A percentile compares a stretch with the other conserved stretches of the same genome.
These are phyloP conservation scores for Mortierella sp. DNA, from an alignment of 371 early-diverging fungal genomes.

Conservation along the genomic window DNA sequence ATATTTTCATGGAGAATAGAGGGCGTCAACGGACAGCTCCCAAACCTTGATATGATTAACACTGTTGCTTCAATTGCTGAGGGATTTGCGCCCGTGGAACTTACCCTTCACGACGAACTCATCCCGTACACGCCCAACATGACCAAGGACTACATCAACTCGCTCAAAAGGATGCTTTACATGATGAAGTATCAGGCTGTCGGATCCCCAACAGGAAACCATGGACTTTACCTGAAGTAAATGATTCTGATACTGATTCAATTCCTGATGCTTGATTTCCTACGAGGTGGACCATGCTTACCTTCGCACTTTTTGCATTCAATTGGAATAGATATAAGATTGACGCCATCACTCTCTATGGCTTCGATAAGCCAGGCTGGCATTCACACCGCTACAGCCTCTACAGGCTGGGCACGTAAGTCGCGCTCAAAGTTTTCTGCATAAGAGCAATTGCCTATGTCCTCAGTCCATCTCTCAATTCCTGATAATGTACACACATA, in stretches of 20 bases:
- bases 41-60: conserved; percentile 93
- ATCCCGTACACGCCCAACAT: conserved; percentile 39
- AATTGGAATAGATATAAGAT: conserved; percentile 88
- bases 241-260: neutral
- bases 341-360: conserved; percentile 85
- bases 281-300: too few species aligned
- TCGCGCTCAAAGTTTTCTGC: neutral
- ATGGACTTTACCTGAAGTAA: conserved; percentile 77
- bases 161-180: conserved; percentile 63
- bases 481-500: neutral
- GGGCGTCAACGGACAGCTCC: conserved; percentile 93
- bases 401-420: conserved; percentile 74
- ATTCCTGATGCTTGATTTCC: neutral
- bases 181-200: conserved; percentile 78
- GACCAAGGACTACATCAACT: conserved; percentile 56
- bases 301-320: too few species aligned
- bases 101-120: conserved; percentile 47
- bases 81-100: conserved; percentile 32
- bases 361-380: conserved; percentile 57
- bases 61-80: conserved; percentile 15
- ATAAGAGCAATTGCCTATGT: too few species aligned
- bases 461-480: neutral
- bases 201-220: conserved; percentile 77
- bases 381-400: conserved; percentile 61
- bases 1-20: conserved; percentile 57